Conservation (phyloP, 129 eudicot species). For the Centaurea solstitialis region DNA sequence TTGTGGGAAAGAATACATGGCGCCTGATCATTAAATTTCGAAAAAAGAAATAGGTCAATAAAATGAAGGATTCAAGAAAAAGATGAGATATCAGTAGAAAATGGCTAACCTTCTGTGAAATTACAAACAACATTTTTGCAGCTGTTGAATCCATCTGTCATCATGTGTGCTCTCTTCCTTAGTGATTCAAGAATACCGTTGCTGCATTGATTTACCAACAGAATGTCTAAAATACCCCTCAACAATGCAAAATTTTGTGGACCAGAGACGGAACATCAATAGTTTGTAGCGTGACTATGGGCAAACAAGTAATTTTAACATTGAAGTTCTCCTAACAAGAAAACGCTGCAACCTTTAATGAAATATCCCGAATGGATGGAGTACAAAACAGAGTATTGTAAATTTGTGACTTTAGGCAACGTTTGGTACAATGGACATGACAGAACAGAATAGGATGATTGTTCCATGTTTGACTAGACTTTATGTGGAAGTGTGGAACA, state of each 20-base stretch:
- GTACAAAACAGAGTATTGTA: background rate
- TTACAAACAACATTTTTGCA: conserved; percentile 96
- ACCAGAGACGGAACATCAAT: conserved; percentile 7
- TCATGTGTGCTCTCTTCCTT: conserved; percentile 92
- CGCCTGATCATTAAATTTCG: conserved; percentile 51
- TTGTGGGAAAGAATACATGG: conserved; percentile 99
- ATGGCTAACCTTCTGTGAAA: conserved; percentile 85
- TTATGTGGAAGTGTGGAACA: too few species aligned
- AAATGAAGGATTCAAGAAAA: background rate
- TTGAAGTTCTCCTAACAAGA: background rate
- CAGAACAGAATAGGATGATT: too few species aligned
- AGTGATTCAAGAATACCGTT: conserved; percentile 92
- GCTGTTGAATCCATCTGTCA: conserved; percentile 99
- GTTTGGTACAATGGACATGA: too few species aligned
- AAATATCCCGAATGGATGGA: background rate
- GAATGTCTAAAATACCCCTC: conserved; percentile 2
- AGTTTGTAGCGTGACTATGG: background rate
- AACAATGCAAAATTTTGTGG: background rate
- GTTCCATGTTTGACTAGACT: too few species aligned
- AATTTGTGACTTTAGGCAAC: background rate
- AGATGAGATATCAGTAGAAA: background rate
- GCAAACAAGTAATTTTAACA: background rate
- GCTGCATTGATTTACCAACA: conserved; percentile 52
- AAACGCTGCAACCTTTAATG: background rate
- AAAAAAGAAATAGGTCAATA: background rate